A percentile compares a stretch with the other conserved stretches of the same genome.
phyloP scores from a whole-genome alignment of 2,329 filamentous ascomycete genomes.

The Truncatella angustata region DNA sequence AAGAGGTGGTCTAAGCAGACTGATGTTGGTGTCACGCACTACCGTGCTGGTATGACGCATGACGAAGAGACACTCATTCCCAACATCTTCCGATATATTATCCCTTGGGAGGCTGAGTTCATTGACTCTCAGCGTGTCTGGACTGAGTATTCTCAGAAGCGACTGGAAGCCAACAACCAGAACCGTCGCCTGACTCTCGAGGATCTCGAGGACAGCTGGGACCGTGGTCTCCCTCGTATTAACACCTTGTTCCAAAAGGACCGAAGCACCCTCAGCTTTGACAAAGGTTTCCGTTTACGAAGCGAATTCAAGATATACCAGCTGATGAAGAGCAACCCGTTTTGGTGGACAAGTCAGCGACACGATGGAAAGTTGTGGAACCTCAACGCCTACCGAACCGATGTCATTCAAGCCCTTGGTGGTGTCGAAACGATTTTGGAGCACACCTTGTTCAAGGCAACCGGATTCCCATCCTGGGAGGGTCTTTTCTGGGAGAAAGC shows the following conservation, averaged over 20 bases:
- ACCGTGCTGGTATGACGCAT: constrained; percentile 95
- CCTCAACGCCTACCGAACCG: constrained; percentile 89
- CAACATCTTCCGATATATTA: constrained; percentile 99
- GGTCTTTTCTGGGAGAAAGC: constrained; percentile 74
- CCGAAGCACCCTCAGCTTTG: constrained; percentile 91
- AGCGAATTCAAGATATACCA: constrained; percentile 99
- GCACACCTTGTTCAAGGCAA: constrained; percentile 95
- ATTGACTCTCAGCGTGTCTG: constrained; percentile 98
- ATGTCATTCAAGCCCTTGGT: constrained; percentile 93
- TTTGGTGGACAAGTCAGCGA: constrained; percentile 98
- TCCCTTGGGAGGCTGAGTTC: constrained; percentile 98
- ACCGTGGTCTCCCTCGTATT: constrained; percentile 93
- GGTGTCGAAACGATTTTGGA: constrained; percentile 98
- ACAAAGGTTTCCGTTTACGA: constrained; percentile 94
- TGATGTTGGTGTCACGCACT: constrained; percentile 94
- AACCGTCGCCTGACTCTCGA: constrained; percentile 92
- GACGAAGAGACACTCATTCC: constrained; percentile 97
- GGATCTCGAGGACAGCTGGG: constrained; percentile 97
- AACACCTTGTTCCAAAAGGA: constrained; percentile 99
- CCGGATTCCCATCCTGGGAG: constrained; percentile 95
- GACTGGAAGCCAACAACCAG: constrained; percentile 93
- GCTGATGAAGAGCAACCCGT: constrained; percentile 98
- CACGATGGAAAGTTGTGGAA: constrained; percentile 99
- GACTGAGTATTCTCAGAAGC: constrained; percentile 99
- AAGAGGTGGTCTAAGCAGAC: constrained; percentile 99